A percentile compares a stretch with the other conserved stretches of the same genome.
phyloP scores from a whole-genome alignment of 495 filamentous ascomycete genomes.

The Talaromyces adpressus region DNA sequence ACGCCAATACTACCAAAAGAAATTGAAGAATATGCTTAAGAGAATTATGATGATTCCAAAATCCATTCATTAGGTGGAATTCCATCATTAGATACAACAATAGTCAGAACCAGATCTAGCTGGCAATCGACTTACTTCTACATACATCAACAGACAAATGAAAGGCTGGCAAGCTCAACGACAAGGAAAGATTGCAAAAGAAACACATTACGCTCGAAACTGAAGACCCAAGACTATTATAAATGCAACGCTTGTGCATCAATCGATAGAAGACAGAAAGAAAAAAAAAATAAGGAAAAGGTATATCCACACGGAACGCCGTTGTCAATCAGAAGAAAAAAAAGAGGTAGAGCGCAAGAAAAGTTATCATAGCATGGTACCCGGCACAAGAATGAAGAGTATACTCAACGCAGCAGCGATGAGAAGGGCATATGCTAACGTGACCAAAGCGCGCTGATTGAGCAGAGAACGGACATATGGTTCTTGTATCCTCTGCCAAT shows the following conservation, averaged over 20 bases:
- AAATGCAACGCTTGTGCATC: conserved; percentile 3
- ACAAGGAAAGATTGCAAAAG: not conserved
- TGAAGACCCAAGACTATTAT: not conserved
- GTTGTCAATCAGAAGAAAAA: not conserved
- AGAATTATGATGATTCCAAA: not conserved
- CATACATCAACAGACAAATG: not conserved
- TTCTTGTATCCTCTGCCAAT: conserved; percentile 77
- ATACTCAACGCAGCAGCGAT: conserved; percentile 70
- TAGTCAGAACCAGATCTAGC: not conserved
- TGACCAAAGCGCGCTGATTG: conserved; percentile 71
- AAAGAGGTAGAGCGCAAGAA: not conserved
- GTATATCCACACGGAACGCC: conserved; percentile 9
- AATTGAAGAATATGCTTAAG: not conserved
- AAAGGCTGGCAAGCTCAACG: not conserved
- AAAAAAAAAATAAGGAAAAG: not conserved
- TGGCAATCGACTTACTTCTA: not conserved
- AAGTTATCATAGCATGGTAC: conserved; percentile 21
- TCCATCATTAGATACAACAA: not conserved
- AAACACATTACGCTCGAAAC: not conserved
- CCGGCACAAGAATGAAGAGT: conserved; percentile 89
- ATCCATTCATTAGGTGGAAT: not conserved
- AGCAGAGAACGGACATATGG: conserved; percentile 82
- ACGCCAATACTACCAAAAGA: not conserved
- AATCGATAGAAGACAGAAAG: not conserved
- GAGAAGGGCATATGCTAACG: conserved; percentile 61